Percentiles rank a stretch among this genome's conserved stretches.
phyloP scores from a whole-genome alignment of 2,329 filamentous ascomycete genomes.

The Monosporascus ibericus region DNA sequence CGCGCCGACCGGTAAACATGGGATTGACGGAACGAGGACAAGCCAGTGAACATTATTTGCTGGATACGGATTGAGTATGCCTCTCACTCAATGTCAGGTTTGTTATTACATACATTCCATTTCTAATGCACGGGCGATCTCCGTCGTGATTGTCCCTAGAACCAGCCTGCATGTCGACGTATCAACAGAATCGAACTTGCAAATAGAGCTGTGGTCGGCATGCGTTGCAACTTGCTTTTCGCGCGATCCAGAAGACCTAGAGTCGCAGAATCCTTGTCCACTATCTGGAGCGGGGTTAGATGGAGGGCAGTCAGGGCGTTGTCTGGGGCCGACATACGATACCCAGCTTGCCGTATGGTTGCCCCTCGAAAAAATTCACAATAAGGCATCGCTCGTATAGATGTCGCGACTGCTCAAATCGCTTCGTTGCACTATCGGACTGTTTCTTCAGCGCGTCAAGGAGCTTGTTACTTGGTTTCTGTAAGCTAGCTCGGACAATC shows the following conservation, averaged over 20 bases:
- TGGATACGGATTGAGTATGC: no score
- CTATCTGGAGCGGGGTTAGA: slow-evolving; percentile 4
- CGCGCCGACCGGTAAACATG: no score
- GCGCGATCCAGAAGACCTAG: slow-evolving; percentile 7
- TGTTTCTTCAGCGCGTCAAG: slow-evolving; percentile 3
- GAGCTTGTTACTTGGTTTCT: slow-evolving; percentile 6
- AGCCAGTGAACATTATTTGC: no score
- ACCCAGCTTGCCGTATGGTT: slow-evolving; percentile 2
- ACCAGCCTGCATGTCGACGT: no score
- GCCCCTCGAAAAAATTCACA: slow-evolving; percentile 8
- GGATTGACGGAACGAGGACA: no score
- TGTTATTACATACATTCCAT: no score
- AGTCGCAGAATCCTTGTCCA: slow-evolving; percentile 3
- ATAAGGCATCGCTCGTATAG: slow-evolving; percentile 5
- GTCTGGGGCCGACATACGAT: slow-evolving; percentile 1
- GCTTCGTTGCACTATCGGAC: slow-evolving; percentile 1
- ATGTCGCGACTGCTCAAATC: slow-evolving; percentile 7
- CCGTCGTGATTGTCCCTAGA: no score
- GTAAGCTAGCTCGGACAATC: slow-evolving; percentile 3
- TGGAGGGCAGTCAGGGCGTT: neutral
- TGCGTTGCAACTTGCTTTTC: slow-evolving; percentile 6
- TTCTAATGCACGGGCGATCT: no score
- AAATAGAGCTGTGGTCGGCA: slow-evolving; percentile 8
- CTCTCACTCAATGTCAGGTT: no score
- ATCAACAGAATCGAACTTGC: slow-evolving; percentile 4